Percentiles rank a stretch among this genome's conserved stretches.
These are phyloP conservation scores for Neckera pumila DNA, from an alignment of 225 moss, liverwort and hornwort genomes.

Conservation along the genomic window DNA sequence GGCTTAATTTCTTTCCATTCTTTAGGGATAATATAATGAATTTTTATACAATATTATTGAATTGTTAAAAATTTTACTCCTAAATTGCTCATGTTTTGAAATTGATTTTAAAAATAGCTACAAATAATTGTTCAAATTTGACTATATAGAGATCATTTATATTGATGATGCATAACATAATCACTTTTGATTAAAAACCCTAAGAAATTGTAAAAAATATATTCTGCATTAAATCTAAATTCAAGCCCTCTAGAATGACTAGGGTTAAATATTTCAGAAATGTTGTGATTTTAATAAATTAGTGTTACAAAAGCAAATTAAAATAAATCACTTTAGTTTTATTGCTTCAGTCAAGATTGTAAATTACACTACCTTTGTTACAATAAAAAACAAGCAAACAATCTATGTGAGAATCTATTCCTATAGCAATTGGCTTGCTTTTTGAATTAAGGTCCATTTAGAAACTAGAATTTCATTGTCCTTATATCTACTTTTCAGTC, in stretches of 20 bases:
- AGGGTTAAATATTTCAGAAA: background rate
- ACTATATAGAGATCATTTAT: too few species aligned
- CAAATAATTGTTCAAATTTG: background rate
- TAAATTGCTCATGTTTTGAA: background rate
- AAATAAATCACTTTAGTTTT: background rate
- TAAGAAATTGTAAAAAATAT: background rate
- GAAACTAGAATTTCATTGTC: background rate
- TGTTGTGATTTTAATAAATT: too few species aligned
- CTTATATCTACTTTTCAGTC: accelerated
- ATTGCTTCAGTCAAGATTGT: background rate
- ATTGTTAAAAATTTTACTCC: background rate
- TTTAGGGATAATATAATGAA: background rate
- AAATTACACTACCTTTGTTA: background rate
- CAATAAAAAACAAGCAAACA: accelerated
- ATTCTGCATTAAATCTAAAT: accelerated
- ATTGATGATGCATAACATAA: too few species aligned
- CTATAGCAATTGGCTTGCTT: background rate
- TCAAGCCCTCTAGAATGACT: too few species aligned
- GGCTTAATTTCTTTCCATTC: background rate
- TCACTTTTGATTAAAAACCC: accelerated
- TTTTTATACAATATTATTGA: background rate
- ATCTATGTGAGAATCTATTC: accelerated
- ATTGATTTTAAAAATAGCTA: background rate
- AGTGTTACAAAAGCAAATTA: too few species aligned
- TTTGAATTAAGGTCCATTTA: background rate